Evolutionary conservation across 768 basidiomycete species (phyloP), one percentile per base, ranked within the genome.

Genomic region (Aureoboletus auriporus): DNA sequence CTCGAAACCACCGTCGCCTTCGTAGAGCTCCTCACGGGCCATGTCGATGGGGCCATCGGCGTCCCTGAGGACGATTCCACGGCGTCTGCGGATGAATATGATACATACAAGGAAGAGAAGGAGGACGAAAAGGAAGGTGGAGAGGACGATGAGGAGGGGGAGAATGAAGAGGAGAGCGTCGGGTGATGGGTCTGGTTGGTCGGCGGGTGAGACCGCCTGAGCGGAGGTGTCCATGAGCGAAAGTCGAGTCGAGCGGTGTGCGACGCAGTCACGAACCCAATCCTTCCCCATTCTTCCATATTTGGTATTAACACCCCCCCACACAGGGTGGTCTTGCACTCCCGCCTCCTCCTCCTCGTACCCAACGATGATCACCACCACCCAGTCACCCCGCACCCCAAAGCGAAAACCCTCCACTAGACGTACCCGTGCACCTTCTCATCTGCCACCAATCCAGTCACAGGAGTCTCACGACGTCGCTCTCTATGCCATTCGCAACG

Each of bases 1-100:
- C 34, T 93, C 92, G 51, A 97, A 87, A 26, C 93, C 96, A 30
- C 94, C 95, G 53, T 98, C 94, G 8, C 87, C 88, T 43, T 89
- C 86, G 44, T 90, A 76, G 44, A 94, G 78, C 47, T 98, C 93
- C 58, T 95, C 91, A 40, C 90, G 79, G 60, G 84, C 88, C 77
- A 98, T 83, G 71, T 97, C 94, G 50, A 93, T 75, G 8, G 96
- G 96, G 28, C 95, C 93, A 61, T 94, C 93, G 58, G 76, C 76
- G 74, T 98, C 95, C 50, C 79, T 78, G 53, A 92, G 78, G 58
- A 79, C 69, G 68, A 93, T 93, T 46, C 84, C 83, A 49, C 88
- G 76, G 38, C 89, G 77, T 47, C 78, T 75, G 51, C 90, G 80
- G 57, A 96, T 78, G 53, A 95, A 77, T 58, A 98, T 77, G 49